phyloP scores from a whole-genome alignment of 225 moss, liverwort and hornwort species.

The Lunularia cruciata region DNA sequence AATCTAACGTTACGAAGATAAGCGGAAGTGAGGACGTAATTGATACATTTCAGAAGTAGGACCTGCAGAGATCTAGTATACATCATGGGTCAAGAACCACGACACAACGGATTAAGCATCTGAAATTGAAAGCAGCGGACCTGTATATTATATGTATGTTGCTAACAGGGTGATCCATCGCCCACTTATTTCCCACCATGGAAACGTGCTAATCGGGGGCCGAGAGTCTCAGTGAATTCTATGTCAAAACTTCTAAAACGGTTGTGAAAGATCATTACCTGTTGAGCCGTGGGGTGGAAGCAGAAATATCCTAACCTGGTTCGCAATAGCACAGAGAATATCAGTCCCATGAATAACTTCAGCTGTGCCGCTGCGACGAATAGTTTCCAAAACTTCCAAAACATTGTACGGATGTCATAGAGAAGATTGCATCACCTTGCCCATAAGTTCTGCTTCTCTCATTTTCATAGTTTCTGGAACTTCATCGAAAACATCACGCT shows the following conservation, averaged over 20 bases:
- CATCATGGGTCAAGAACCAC: too few relatives aligned
- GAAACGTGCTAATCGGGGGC: not conserved
- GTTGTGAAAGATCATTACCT: constrained; percentile 24
- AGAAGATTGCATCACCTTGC: constrained; percentile 42
- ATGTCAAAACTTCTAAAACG: not conserved
- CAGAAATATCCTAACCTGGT: constrained; percentile 60
- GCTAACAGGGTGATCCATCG: not conserved
- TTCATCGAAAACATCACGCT: constrained; percentile 34
- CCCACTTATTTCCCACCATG: not conserved
- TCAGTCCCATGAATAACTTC: too few relatives aligned
- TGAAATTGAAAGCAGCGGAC: not conserved
- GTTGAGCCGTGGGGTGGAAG: constrained; percentile 52
- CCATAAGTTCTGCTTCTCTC: constrained; percentile 29
- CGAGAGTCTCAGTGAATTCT: too few relatives aligned
- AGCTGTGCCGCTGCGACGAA: too few relatives aligned
- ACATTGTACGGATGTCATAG: not conserved
- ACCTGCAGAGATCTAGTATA: too few relatives aligned
- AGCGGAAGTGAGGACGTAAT: too few relatives aligned
- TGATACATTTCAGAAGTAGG: too few relatives aligned
- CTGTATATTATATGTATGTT: not conserved
- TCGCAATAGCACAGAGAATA: constrained; percentile 20
- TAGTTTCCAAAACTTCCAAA: too few relatives aligned
- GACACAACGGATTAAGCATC: too few relatives aligned
- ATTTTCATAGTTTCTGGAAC: constrained; percentile 23
- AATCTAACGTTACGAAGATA: too few relatives aligned